phyloP scores from a whole-genome alignment of 2,329 filamentous ascomycete genomes.

The Cyphellophora europaea region DNA sequence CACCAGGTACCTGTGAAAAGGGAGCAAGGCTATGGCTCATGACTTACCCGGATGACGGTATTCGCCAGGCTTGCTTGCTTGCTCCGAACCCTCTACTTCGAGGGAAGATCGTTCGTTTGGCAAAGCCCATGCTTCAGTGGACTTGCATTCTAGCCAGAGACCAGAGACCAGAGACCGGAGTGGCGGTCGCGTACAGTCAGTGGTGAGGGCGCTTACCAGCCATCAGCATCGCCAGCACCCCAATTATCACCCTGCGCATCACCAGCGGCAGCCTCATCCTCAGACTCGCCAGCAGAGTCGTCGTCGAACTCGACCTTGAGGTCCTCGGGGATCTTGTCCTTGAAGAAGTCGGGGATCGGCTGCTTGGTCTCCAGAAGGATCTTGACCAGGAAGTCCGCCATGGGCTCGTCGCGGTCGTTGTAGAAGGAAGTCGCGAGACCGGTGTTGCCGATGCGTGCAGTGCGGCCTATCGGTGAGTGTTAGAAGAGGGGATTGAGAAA shows the following conservation, averaged over 20 bases:
- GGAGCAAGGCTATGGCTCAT: no score
- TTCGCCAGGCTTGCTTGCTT: no score
- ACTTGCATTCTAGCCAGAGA: no score
- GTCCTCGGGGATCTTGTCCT: slow-evolving; percentile 41
- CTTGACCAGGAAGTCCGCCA: slow-evolving; percentile 68
- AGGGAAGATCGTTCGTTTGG: no score
- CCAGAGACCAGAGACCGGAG: no score
- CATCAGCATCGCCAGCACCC: no score
- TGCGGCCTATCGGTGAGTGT: slow-evolving; percentile 54
- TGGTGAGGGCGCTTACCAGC: no score
- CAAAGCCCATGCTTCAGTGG: no score
- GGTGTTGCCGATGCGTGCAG: slow-evolving; percentile 80
- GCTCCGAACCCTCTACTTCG: no score
- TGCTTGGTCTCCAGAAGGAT: slow-evolving; percentile 73
- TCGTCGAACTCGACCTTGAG: slow-evolving; percentile 42
- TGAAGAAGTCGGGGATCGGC: slow-evolving; percentile 71
- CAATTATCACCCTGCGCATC: slow-evolving; percentile 2
- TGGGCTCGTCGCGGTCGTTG: slow-evolving; percentile 63
- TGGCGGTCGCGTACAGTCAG: no score
- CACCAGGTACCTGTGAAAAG: no score
- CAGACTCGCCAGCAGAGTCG: slow-evolving; percentile 22
- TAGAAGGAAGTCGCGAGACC: slow-evolving; percentile 87
- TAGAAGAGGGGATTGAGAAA: slow-evolving; percentile 1
- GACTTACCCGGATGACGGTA: no score
- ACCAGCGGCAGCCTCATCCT: slow-evolving; percentile 2